These are phyloP conservation scores for Keqinozyma sinolaborantium DNA, from an alignment of 1,139 yeast genomes.

Conservation along the genomic window DNA sequence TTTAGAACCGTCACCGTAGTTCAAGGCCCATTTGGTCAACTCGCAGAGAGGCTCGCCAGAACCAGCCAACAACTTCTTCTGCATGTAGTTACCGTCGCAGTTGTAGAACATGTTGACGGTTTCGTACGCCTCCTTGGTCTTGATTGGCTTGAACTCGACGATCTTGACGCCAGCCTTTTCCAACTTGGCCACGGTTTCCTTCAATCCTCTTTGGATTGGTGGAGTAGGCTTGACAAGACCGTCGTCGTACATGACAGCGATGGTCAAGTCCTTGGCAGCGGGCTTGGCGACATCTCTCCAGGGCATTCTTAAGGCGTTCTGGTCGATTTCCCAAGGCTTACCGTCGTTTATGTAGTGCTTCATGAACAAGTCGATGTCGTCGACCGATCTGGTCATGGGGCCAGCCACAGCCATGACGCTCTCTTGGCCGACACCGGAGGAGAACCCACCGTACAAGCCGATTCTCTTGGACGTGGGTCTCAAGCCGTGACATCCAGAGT, in stretches of 20 bases:
- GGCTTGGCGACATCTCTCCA: constrained; percentile 57
- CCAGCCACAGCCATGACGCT: constrained; percentile 60
- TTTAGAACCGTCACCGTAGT: constrained; percentile 55
- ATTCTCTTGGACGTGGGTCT: constrained; percentile 67
- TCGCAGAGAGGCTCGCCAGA: constrained; percentile 67
- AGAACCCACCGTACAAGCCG: constrained; percentile 46
- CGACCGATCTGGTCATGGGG: constrained; percentile 58
- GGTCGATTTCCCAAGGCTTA: constrained; percentile 68
- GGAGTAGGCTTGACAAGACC: constrained; percentile 45
- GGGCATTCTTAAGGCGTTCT: constrained; percentile 50
- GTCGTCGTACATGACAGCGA: constrained; percentile 39
- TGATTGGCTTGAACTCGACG: constrained; percentile 49
- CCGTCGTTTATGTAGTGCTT: constrained; percentile 55
- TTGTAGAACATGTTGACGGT: constrained; percentile 47
- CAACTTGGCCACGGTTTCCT: constrained; percentile 23
- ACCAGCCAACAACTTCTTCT: constrained; percentile 44
- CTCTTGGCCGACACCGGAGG: constrained; percentile 57
- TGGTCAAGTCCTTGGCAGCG: constrained; percentile 31
- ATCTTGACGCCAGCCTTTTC: constrained; percentile 28
- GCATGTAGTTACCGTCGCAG: constrained; percentile 60
- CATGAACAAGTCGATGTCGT: constrained; percentile 63
- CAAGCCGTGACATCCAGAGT: constrained; percentile 62
- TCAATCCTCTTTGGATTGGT: constrained; percentile 46
- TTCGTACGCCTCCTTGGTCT: constrained; percentile 47
- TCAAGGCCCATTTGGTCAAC: constrained; percentile 57